Evolutionary conservation across 2,329 filamentous ascomycete species (phyloP).

Genomic region (Thermomyces lanuginosus): DNA sequence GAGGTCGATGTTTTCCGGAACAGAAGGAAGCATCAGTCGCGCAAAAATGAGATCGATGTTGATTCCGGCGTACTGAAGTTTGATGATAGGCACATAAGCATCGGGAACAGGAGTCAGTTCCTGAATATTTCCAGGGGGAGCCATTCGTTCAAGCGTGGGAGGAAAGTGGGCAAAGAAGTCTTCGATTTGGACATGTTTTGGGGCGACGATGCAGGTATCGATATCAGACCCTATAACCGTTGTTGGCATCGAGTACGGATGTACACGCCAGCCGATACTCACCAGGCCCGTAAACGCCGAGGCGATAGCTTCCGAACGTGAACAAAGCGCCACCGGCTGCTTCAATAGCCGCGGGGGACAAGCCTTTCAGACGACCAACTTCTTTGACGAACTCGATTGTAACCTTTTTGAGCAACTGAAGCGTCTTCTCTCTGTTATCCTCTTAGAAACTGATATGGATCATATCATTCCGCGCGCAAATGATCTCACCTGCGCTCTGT

Average conservation of each 20-base stretch:
- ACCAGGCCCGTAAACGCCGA: slow-evolving; percentile 81
- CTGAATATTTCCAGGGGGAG: slow-evolving; percentile 61
- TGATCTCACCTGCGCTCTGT: slow-evolving; percentile 56
- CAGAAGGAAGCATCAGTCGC: slow-evolving; percentile 52
- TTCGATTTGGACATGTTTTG: slow-evolving; percentile 71
- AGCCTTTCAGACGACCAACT: slow-evolving; percentile 56
- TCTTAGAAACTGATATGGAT: no score
- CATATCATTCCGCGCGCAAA: no score
- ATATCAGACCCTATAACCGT: slow-evolving; percentile 67
- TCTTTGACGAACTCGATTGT: slow-evolving; percentile 73
- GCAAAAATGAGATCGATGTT: slow-evolving; percentile 91
- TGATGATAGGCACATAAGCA: slow-evolving; percentile 93
- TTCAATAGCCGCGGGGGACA: slow-evolving; percentile 62
- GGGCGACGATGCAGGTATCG: slow-evolving; percentile 83
- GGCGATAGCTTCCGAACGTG: slow-evolving; percentile 86
- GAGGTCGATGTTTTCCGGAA: slow-evolving; percentile 57
- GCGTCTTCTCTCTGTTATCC: slow-evolving; percentile 53
- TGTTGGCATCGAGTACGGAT: neutral
- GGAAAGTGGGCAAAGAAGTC: slow-evolving; percentile 90
- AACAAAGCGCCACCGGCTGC: slow-evolving; percentile 84
- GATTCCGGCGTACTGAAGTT: slow-evolving; percentile 78
- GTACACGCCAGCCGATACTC: slow-evolving; percentile 8
- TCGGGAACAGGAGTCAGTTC: slow-evolving; percentile 75
- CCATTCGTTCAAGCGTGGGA: slow-evolving; percentile 58
- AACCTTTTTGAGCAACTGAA: slow-evolving; percentile 61